These are phyloP conservation scores for Dioscorea dumetorum DNA, from an alignment of 106 monocot genomes.

Conservation along the genomic window DNA sequence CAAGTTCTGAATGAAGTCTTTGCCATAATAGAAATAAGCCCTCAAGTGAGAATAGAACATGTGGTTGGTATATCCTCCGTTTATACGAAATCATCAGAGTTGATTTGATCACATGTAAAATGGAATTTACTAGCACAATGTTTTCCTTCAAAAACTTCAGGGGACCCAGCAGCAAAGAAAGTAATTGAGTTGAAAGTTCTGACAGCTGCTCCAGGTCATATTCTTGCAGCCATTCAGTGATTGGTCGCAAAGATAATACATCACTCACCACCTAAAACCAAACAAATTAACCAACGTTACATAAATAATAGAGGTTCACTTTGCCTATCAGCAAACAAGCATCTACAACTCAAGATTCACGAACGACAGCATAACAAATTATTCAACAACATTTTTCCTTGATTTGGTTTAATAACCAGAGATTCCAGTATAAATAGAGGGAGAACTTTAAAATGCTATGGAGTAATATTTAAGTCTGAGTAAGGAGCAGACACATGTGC, in stretches of 20 bases:
- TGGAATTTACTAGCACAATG: constrained; percentile 36
- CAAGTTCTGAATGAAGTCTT: constrained; percentile 23
- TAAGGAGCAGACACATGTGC: no score
- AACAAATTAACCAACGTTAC: neutral
- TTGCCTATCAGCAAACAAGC: no score
- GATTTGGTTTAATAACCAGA: no score
- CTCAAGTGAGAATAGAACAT: constrained; percentile 61
- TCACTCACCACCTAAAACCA: constrained; percentile 50
- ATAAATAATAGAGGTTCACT: neutral
- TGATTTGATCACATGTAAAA: constrained; percentile 49
- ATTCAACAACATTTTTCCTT: no score
- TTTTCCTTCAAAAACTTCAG: constrained; percentile 36
- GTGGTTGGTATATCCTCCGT: constrained; percentile 56
- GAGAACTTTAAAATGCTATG: no score
- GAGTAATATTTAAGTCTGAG: no score
- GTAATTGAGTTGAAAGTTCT: constrained; percentile 51
- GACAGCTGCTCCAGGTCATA: constrained; percentile 68
- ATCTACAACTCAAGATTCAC: no score
- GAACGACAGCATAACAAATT: no score
- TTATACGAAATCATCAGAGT: constrained; percentile 64
- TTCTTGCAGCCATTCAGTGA: constrained; percentile 65
- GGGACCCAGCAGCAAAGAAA: constrained; percentile 19
- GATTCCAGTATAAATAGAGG: no score
- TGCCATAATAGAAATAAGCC: constrained; percentile 41
- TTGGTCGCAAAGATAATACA: constrained; percentile 30